Conservation (phyloP, 75 land plant genomes). For the Selaginella moellendorffii region DNA sequence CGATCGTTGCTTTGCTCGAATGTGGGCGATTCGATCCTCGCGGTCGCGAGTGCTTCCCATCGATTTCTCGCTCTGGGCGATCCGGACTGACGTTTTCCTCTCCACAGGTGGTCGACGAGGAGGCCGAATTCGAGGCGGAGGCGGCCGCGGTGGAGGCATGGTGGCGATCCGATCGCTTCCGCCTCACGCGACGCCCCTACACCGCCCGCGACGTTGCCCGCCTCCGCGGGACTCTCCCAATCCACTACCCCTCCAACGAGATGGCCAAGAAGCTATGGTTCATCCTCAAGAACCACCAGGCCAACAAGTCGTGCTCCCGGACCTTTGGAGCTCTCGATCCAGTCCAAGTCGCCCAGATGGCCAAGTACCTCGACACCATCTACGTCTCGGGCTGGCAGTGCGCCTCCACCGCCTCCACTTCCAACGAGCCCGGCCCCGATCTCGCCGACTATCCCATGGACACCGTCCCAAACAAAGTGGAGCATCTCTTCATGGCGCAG, state of each 20-base stretch:
- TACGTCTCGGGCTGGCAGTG: constrained; percentile 42
- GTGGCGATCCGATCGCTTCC: constrained; percentile 71
- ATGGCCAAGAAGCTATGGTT: constrained; percentile 79
- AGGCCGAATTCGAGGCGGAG: constrained; percentile 60
- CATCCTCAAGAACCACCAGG: constrained; percentile 63
- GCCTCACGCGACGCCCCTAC: constrained; percentile 59
- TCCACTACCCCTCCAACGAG: constrained; percentile 50
- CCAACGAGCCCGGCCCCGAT: constrained; percentile 92
- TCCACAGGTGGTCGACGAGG: constrained; percentile 45
- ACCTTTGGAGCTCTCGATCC: constrained; percentile 89
- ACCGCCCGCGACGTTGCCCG: constrained; percentile 64
- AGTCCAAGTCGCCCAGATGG: constrained; percentile 90
- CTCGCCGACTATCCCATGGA: constrained; percentile 95
- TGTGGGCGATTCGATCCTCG: no score
- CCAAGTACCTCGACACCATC: constrained; percentile 70
- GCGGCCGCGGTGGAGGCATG: constrained; percentile 70
- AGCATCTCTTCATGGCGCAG: neutral
- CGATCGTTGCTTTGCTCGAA: no score
- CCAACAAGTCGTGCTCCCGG: constrained; percentile 58
- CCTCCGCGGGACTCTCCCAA: constrained; percentile 55
- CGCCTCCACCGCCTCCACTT: constrained; percentile 74
- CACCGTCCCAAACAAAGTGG: constrained; percentile 77
- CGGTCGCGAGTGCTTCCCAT: no score
- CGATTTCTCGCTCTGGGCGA: no score
- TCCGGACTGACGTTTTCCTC: no score